phyloP scores from a whole-genome alignment of 257 asterid genomes.

The Solanum medicagineum region DNA sequence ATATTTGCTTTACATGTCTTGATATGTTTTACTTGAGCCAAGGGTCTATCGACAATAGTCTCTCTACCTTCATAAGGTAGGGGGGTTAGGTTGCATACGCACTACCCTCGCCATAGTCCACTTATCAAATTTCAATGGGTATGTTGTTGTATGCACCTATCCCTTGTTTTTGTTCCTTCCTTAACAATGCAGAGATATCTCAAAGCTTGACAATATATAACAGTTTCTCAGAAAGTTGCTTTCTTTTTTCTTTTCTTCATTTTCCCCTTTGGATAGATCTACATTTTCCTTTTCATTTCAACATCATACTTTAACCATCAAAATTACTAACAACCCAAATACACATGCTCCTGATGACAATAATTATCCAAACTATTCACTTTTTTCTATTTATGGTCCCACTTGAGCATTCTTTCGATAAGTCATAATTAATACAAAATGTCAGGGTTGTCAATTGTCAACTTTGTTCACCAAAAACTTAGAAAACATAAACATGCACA shows the following conservation, averaged over 20 bases:
- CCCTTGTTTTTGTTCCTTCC: background rate
- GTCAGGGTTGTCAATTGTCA: background rate
- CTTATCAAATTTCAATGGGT: too few species aligned
- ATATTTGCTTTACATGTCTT: too few species aligned
- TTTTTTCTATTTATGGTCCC: background rate
- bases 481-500: background rate
- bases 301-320: background rate
- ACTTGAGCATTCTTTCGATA: background rate
- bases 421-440: background rate
- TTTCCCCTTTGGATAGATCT: background rate
- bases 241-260: background rate
- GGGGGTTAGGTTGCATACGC: too few species aligned
- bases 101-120: too few species aligned
- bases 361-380: background rate
- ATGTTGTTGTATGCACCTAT: background rate
- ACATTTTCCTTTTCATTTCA: background rate
- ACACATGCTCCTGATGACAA: background rate
- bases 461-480: background rate
- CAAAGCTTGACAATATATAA: too few species aligned
- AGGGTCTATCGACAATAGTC: too few species aligned
- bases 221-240: background rate
- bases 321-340: too few species aligned
- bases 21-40: too few species aligned
- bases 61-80: too few species aligned
- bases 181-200: background rate